A percentile compares a stretch with the other conserved stretches of the same genome.
These are phyloP conservation scores for Xerocomus amazonicus DNA, from an alignment of 1,284 basidiomycete genomes.

Conservation along the genomic window DNA sequence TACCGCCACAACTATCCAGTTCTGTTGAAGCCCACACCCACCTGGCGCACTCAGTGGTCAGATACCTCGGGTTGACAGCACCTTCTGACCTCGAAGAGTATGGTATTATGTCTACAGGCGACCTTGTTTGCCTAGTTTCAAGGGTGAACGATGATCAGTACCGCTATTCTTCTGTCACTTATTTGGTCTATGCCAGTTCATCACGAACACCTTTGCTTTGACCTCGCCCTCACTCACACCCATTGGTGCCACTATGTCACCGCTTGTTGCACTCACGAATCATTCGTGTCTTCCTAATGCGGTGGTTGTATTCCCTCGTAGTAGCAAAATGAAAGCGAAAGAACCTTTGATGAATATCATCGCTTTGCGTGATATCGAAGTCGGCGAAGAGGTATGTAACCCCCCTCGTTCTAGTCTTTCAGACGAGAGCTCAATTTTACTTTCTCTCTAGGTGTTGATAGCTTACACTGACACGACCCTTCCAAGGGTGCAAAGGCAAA, in stretches of 20 bases:
- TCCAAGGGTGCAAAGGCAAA: conserved; percentile 54
- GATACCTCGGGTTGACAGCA: conserved; percentile 57
- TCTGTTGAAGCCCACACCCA: conserved; percentile 57
- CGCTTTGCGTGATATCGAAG: conserved; percentile 59
- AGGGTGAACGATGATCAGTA: conserved; percentile 40
- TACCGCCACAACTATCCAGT: conserved; percentile 37
- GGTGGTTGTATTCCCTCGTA: conserved; percentile 81
- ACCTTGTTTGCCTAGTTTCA: conserved; percentile 71
- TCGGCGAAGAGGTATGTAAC: conserved; percentile 64
- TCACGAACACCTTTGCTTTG: conserved; percentile 85
- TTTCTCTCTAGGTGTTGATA: conserved; percentile 49
- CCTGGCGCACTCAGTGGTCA: conserved; percentile 67
- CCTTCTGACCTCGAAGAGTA: conserved; percentile 56
- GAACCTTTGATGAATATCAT: conserved; percentile 73
- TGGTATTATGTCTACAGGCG: conserved; percentile 53
- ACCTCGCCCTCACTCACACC: conserved; percentile 72
- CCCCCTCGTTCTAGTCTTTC: not conserved
- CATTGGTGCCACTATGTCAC: conserved; percentile 79
- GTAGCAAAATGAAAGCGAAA: conserved; percentile 33
- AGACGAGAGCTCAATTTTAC: conserved; percentile 1
- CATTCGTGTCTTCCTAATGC: conserved; percentile 92
- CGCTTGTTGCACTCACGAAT: conserved; percentile 78
- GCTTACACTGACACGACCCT: conserved; percentile 85
- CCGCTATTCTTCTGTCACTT: not conserved
- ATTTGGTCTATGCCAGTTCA: conserved; percentile 53